Evolutionary conservation across 768 basidiomycete species (phyloP), one percentile per base, ranked within the genome.

Genomic region (Leccinum obscurum): DNA sequence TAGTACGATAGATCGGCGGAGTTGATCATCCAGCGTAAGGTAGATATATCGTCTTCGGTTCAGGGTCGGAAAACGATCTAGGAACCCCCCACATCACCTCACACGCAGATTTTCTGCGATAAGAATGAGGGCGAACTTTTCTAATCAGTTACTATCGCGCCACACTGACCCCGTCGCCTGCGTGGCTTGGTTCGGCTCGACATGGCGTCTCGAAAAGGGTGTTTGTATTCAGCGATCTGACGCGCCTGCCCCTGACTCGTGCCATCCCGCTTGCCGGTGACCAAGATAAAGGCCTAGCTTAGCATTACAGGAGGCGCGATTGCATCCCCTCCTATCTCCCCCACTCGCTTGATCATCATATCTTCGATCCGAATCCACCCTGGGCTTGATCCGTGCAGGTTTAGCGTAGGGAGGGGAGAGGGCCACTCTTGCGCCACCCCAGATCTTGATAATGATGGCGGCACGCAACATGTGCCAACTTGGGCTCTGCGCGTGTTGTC

Each of bases 1-100:
- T 22, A 1, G n/a, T 30, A 15, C 52, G 52, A 52, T 8, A 20
- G 52, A 53, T 53, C 57, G 41, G 58, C 35, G 46, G 44, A 59
- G 34, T 26, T 14, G 5, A 35, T 37, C 22, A 32, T 48, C 17
- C 49, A 50, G 49, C 13, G 15, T 13, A 56, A 24, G 9, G 9
- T n/a, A 11, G 30, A 37, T 34, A 4, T 10, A 30, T 8, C 3
- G 9, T 57, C 56, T 26, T 56, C 35, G 13, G 24, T 24, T 57
- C 41, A 34, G 41, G 57, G 44, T 48, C 56, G 3, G 41, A 13
- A n/a, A 34, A 50, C 22, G 35, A 41, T 32, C 34, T n/a, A 59
- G 22, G 54, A 39, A 28, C 14, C 26, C 26, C 30, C 49, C 24
- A 56, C 24, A 10, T 14, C 46, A 52, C 24, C 17, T 14, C n/a